Percentiles rank a stretch among this genome's conserved stretches.
phyloP scores from a whole-genome alignment of 371 early-diverging fungal genomes.

The Mortierella sp. region DNA sequence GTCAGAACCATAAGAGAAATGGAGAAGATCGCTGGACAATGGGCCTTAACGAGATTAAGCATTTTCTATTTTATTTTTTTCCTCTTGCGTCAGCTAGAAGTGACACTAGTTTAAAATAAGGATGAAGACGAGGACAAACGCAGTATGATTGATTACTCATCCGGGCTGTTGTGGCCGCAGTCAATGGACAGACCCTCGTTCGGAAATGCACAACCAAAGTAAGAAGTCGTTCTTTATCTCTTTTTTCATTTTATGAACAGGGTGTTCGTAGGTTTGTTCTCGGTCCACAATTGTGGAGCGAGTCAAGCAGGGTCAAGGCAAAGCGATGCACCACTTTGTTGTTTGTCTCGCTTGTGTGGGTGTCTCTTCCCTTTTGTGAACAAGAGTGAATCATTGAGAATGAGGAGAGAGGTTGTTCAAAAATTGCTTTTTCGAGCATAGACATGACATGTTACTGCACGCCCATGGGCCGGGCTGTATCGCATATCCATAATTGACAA shows the following conservation, averaged over 20 bases:
- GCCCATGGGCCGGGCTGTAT: not conserved
- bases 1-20: no score
- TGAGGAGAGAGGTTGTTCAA: not conserved
- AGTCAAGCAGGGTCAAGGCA: not conserved
- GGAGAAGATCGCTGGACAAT: not conserved
- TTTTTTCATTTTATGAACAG: not conserved
- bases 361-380: not conserved
- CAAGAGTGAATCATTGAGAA: not conserved
- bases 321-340: not conserved
- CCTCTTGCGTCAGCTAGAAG: not conserved
- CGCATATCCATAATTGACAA: constrained; percentile 2
- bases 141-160: not conserved
- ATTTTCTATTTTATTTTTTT: not conserved
- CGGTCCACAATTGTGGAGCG: not conserved
- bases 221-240: not conserved
- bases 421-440: constrained; percentile 4
- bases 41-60: not conserved
- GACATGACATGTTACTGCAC: not conserved
- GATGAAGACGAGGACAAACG: not conserved
- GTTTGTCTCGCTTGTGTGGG: not conserved
- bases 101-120: not conserved
- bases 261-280: not conserved
- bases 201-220: no score
- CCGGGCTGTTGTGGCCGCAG: constrained; percentile 4
- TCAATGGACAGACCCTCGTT: not conserved